These are phyloP conservation scores for Tritrichomonas musculus DNA, from an alignment of 208 protist species.

Conservation along the genomic window DNA sequence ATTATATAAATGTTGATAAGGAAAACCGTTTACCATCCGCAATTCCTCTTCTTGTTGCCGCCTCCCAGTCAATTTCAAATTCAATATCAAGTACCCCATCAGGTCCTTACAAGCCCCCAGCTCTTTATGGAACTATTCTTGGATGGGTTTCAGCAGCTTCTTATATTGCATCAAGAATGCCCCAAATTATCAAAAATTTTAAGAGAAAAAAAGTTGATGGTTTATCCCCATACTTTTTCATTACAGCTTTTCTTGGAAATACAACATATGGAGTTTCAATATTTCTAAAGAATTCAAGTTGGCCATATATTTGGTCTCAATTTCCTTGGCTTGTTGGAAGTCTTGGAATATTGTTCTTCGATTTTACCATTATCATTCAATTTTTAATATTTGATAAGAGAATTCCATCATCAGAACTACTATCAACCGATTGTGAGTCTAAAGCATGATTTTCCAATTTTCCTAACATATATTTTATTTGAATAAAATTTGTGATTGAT, in stretches of 20 bases:
- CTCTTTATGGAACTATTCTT: not conserved
- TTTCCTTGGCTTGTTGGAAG: not conserved
- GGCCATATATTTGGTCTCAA: not conserved
- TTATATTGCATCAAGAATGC: not conserved
- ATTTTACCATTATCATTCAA: not conserved
- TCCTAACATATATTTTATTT: no score
- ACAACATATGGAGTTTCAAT: not conserved
- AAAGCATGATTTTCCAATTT: no score
- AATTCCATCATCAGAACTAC: no score
- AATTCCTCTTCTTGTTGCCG: no score
- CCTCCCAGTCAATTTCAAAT: no score
- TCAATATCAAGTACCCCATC: no score
- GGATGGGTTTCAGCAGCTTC: not conserved
- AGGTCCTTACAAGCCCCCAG: no score
- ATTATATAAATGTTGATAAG: not conserved
- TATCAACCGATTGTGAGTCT: no score
- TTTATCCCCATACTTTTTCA: not conserved
- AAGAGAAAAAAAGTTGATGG: not conserved
- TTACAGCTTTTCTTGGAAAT: not conserved
- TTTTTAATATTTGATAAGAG: not conserved
- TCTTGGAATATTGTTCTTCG: not conserved
- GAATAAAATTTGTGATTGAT: no score
- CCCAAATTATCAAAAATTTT: not conserved
- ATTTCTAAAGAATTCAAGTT: not conserved
- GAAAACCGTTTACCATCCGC: no score